Evolutionary conservation across 805 yeast species (phyloP).

Genomic region (Metschnikowia noctiluminum): DNA sequence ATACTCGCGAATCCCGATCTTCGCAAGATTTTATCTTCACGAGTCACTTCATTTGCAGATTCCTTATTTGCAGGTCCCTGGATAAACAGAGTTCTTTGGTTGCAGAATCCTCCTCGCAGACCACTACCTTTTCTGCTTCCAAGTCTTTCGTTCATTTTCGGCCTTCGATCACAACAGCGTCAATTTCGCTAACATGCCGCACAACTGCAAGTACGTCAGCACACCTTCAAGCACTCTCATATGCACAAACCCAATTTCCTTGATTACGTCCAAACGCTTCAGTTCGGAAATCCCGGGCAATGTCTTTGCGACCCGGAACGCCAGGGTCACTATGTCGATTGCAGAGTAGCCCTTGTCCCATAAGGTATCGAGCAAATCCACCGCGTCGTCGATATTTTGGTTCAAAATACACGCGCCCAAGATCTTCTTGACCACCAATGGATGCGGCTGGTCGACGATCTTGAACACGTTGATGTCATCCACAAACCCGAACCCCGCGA

Average conservation of each 20-base stretch:
- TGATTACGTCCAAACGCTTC: conserved; percentile 68
- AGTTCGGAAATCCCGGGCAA: conserved; percentile 66
- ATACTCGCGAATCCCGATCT: no score
- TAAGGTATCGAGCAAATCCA: conserved; percentile 59
- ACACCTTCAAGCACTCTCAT: conserved; percentile 94
- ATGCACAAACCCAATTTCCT: conserved; percentile 86
- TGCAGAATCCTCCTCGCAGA: no score
- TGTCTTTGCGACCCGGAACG: conserved; percentile 83
- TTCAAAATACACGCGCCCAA: conserved; percentile 42
- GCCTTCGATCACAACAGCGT: conserved; percentile 8
- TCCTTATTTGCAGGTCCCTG: no score
- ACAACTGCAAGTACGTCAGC: conserved; percentile 77
- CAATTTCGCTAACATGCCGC: conserved; percentile 72
- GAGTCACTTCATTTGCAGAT: no score
- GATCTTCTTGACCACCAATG: conserved; percentile 69
- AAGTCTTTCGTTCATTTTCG: background rate
- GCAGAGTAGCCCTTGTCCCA: conserved; percentile 94
- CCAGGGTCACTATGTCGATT: conserved; percentile 85
- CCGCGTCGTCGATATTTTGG: conserved; percentile 57
- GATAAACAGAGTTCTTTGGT: no score
- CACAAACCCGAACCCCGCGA: conserved; percentile 90
- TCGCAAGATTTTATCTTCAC: no score
- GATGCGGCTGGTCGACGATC: conserved; percentile 96
- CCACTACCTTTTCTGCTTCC: background rate
- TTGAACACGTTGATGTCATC: conserved; percentile 89